Base-by-base conservation (phyloP, 495 filamentous ascomycete species). In the Penicillium subrubescens region DNA sequence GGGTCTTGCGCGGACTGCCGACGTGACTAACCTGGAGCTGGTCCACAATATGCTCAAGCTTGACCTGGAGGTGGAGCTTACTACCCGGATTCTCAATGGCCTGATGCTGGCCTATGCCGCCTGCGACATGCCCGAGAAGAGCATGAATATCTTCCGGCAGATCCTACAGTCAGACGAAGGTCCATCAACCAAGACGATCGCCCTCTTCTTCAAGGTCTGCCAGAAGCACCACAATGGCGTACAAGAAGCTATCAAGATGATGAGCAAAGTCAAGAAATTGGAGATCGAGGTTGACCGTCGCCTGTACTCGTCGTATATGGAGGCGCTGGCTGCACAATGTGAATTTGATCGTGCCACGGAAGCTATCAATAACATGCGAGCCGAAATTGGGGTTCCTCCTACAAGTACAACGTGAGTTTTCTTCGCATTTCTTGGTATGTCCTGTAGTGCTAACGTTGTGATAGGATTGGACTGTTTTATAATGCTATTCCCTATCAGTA, bases 31-130 rank as follows among this genome's bases (percentile, higher is more conserved):
- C 43, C 77, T 97, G 35, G 82, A 87, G 60, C 83, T 89, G 41
- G 84, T 96, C 17, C 90, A 96, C 72, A 97, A 97, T 69, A 93
- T 96, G 86, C 82, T 97, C 52, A 97, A 96, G 75, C 87, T 98
- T 65, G 95, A 98, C 76, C 79, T 87, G 10, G 82, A 86, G 48
- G 81, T 98, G 39, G 89, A 95, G 61, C 81, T 89, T 17, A 89
- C 87, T 71, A 97, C 94, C 2, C 79, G 78, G 54, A 73, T 98
- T 1, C 82, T 87, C 56, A 97, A 97, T 67, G 84, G 88, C 0
- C 79, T 99, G 29, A 97, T 99, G 90, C 80, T 94, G 29, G 95
- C 90, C 0, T 94, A 96, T 70, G 83, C 84, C 2, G 83, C 84
- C 1, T 90, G 88, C 71, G 90, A 83, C 1, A 79, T 87, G 55